phyloP scores from a whole-genome alignment of 352 stramenopile genomes.

The Globisporangium spiculum region DNA sequence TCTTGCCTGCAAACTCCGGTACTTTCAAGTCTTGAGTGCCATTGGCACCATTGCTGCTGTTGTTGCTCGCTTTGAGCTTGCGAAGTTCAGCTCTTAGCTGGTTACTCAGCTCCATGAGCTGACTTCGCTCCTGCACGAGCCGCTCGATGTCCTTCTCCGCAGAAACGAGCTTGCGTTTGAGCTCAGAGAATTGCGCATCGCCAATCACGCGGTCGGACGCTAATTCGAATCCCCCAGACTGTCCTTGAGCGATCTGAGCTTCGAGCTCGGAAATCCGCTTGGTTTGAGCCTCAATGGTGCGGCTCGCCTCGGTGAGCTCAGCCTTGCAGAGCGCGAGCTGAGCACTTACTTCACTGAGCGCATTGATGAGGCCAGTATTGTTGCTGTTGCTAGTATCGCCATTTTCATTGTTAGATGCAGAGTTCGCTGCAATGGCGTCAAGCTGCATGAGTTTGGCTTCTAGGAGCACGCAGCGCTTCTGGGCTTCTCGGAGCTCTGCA shows the following conservation, averaged over 20 bases:
- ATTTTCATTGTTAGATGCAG: background rate
- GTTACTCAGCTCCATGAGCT: constrained; percentile 84
- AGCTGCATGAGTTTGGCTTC: constrained; percentile 40
- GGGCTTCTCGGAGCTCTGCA: constrained; percentile 26
- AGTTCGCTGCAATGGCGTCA: constrained; percentile 2
- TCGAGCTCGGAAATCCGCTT: constrained; percentile 47
- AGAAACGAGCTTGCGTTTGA: constrained; percentile 41
- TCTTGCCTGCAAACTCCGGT: constrained; percentile 56
- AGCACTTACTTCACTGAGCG: constrained; percentile 11
- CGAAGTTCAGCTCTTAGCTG: constrained; percentile 63
- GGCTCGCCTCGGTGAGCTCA: constrained; percentile 44
- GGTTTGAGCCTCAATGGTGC: constrained; percentile 38
- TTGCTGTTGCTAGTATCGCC: background rate
- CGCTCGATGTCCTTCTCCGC: constrained; percentile 62
- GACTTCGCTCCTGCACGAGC: constrained; percentile 55
- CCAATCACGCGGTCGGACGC: constrained; percentile 18
- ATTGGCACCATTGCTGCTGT: background rate
- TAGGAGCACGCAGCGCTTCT: constrained; percentile 41
- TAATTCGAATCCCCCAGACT: constrained; percentile 1
- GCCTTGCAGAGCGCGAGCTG: constrained; percentile 41
- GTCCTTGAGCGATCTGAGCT: constrained; percentile 23
- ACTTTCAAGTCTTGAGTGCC: background rate
- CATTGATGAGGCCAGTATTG: constrained; percentile 6
- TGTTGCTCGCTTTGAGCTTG: constrained; percentile 27
- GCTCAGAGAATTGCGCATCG: constrained; percentile 32